These are phyloP conservation scores for Colletotrichum sp. DNA, from an alignment of 2,329 filamentous ascomycete genomes.

Conservation along the genomic window DNA sequence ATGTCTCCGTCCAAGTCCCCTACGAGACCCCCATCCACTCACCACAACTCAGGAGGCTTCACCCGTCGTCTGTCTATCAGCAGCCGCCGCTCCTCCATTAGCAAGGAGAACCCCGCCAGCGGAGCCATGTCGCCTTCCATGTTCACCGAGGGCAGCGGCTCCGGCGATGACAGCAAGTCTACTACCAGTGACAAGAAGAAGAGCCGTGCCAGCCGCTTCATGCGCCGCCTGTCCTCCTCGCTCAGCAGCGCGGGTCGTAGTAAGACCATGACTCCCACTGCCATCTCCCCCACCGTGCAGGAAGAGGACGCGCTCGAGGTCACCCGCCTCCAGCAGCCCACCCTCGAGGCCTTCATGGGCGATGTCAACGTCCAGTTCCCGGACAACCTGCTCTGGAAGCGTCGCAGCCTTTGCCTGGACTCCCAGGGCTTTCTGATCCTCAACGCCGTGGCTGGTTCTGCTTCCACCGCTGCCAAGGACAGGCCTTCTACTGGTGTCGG, in stretches of 20 bases:
- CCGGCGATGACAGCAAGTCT: constrained; percentile 51
- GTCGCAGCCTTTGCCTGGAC: constrained; percentile 86
- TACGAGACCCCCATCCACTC: constrained; percentile 50
- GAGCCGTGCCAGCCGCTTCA: constrained; percentile 60
- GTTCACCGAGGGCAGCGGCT: constrained; percentile 48
- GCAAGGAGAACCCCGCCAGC: constrained; percentile 41
- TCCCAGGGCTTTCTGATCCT: constrained; percentile 83
- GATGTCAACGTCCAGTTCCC: constrained; percentile 98
- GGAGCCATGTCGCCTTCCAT: constrained; percentile 42
- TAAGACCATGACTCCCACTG: constrained; percentile 47
- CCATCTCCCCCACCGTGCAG: constrained; percentile 54
- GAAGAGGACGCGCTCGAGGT: constrained; percentile 50
- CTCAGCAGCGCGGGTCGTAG: constrained; percentile 46
- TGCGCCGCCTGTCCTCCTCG: constrained; percentile 62
- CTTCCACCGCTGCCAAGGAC: constrained; percentile 54
- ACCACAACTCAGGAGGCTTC: constrained; percentile 49
- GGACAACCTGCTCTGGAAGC: constrained; percentile 95
- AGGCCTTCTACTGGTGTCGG: constrained; percentile 53
- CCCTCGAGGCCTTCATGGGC: constrained; percentile 72
- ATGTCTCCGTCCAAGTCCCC: constrained; percentile 42
- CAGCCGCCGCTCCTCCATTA: constrained; percentile 59
- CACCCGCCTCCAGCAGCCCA: constrained; percentile 34
- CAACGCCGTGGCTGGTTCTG: constrained; percentile 57
- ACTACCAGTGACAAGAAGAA: constrained; percentile 48
- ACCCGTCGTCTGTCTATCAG: constrained; percentile 68